Percentiles rank a stretch among this genome's conserved stretches.
Conservation (phyloP, 169 alveolate species). For the Plasmodium gaboni region DNA sequence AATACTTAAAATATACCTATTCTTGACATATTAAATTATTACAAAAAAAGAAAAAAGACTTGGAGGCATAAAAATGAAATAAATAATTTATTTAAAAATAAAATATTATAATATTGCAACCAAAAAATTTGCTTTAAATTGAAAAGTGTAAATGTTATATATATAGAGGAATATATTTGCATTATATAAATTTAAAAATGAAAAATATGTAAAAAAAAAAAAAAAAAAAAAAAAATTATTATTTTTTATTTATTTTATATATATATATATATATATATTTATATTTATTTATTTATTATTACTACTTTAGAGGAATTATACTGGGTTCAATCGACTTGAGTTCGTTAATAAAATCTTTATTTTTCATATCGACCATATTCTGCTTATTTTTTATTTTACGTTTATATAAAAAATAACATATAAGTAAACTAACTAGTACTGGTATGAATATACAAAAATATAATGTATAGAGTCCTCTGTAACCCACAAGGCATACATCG, state of each 20-base stretch:
- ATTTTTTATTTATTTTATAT: not conserved
- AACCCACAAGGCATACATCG: conserved; percentile 58
- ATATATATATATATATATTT: too few relatives aligned
- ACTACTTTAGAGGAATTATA: conserved; percentile 18
- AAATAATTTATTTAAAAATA: too few relatives aligned
- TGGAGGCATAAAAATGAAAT: too few relatives aligned
- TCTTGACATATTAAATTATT: too few relatives aligned
- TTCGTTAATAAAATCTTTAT: not conserved
- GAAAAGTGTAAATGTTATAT: too few relatives aligned
- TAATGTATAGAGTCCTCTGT: conserved; percentile 54
- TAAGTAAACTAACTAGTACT: conserved; percentile 36
- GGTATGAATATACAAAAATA: conserved; percentile 64
- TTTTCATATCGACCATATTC: conserved; percentile 6
- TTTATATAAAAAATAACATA: conserved; percentile 37
- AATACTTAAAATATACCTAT: too few relatives aligned
- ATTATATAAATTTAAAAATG: not conserved
- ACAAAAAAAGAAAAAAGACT: too few relatives aligned
- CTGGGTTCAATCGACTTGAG: conserved; percentile 28
- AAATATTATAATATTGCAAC: too few relatives aligned
- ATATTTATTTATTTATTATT: too few relatives aligned
- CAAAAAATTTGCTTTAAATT: too few relatives aligned
- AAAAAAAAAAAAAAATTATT: not conserved
- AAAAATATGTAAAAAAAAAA: not conserved
- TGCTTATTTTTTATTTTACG: conserved; percentile 8
- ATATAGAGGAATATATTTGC: not conserved